Base-by-base conservation (phyloP, 495 filamentous ascomycete species). In the Neurospora sp. region DNA sequence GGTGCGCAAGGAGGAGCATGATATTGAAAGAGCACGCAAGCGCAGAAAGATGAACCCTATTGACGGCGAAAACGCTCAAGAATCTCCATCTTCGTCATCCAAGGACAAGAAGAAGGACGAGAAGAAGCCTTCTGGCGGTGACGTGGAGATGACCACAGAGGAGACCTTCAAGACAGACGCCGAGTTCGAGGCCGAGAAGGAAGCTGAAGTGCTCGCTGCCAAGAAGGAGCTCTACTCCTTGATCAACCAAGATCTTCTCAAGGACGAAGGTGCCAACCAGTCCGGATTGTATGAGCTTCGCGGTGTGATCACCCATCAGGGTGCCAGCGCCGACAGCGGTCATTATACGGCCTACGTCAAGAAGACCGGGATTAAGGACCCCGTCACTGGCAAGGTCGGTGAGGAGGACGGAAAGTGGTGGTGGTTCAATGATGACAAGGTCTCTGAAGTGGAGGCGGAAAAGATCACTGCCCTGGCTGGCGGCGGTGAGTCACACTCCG, bases 351-450 rank as follows among this genome's bases (percentile, higher is more conserved):
- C 94, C 3, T 99, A 97, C 80, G 92, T 99, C 71, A 99, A 98
- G 86, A 97, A 99, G 85, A 87, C 92, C 69, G 90, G 88, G 19
- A 80, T 83, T 6, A 83, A 90, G 71, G 91, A 93, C 74, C 82
- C 89, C 9, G 86, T 86, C 72, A 89, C 89, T 5, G 90, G 89
- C 73, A 92, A 92, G 85, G 83, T 89, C 76, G 89, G 88, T 72
- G 89, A 90, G 75, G 91, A 94, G 72, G 94, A 97, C 75, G 94
- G 90, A 72, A 97, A 95, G 76, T 99, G 96, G 96, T 99, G 96
- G 94, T 98, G 96, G 94, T 99, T 99, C 87, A 97, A 99, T 79
- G 96, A 99, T 77, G 96, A 99, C 78, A 97, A 95, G 81, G 96
- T 99, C 13, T 89, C 92, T 45, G 96, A 98, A 83, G 96, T 99